Percentiles rank a stretch among this genome's conserved stretches.
Evolutionary conservation across 306 rosid genomes (phyloP).

Genomic region (Rosa rugosa): DNA sequence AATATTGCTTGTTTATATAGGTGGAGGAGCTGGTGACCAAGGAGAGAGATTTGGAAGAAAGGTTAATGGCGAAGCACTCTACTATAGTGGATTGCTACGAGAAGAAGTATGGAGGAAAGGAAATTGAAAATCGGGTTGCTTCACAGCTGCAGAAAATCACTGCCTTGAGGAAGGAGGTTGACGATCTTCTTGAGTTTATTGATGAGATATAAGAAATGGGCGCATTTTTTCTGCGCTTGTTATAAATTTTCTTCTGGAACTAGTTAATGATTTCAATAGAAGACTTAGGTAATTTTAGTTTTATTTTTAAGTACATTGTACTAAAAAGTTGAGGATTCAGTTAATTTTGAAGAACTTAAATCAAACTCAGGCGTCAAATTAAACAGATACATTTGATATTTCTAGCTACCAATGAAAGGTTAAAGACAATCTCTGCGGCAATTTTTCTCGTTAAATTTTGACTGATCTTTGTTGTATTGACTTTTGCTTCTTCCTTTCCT

Average conservation of each 20-base stretch:
- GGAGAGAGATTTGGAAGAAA: conserved; percentile 90
- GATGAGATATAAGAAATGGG: conserved; percentile 51
- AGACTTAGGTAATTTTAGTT: not conserved
- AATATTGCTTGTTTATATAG: conserved; percentile 39
- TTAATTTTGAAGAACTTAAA: not conserved
- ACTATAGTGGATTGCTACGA: conserved; percentile 86
- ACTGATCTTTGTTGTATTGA: too few species aligned
- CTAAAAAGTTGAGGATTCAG: not conserved
- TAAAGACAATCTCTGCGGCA: too few species aligned
- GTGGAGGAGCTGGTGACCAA: conserved; percentile 82
- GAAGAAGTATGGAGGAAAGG: conserved; percentile 84
- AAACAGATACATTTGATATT: not conserved
- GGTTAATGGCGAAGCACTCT: conserved; percentile 69
- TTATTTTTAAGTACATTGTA: not conserved
- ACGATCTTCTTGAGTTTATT: conserved; percentile 74
- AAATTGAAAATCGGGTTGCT: conserved; percentile 86
- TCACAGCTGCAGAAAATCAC: conserved; percentile 70
- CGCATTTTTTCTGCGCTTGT: not conserved
- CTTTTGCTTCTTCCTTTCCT: too few species aligned
- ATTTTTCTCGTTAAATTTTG: too few species aligned
- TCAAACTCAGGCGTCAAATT: not conserved
- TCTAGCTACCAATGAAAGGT: not conserved
- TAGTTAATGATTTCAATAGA: not conserved
- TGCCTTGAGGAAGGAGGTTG: conserved; percentile 76
- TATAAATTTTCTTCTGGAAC: not conserved